A percentile compares a stretch with the other conserved stretches of the same genome.
Evolutionary conservation across 305 asterid genomes (phyloP).

Genomic region (Fraxinus paxiana): DNA sequence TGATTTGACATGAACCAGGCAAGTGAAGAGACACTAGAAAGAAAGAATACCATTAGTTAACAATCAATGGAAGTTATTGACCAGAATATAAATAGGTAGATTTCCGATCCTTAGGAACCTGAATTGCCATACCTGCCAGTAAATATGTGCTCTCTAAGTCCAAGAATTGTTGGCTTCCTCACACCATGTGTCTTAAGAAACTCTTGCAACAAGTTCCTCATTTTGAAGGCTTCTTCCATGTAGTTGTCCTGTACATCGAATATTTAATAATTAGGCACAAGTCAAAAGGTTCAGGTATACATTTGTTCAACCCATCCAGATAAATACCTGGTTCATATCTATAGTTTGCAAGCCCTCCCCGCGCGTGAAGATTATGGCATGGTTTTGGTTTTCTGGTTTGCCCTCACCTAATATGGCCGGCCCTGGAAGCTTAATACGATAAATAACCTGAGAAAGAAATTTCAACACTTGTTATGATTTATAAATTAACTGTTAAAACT

Average conservation of each 20-base stretch:
- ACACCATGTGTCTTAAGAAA: conserved; percentile 82
- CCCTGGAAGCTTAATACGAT: conserved; percentile 92
- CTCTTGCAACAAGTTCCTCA: conserved; percentile 94
- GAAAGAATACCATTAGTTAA: conserved; percentile 19
- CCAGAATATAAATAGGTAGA: conserved; percentile 10
- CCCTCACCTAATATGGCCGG: conserved; percentile 95
- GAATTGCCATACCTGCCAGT: conserved; percentile 73
- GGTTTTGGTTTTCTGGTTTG: conserved; percentile 98
- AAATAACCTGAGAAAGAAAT: conserved; percentile 58
- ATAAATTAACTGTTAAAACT: not conserved
- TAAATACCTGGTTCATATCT: conserved; percentile 91
- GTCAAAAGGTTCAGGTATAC: conserved; percentile 1
- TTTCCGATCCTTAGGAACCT: conserved; percentile 5
- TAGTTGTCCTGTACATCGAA: conserved; percentile 68
- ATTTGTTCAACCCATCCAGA: conserved; percentile 3
- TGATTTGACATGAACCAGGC: conserved; percentile 98
- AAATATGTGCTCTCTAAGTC: conserved; percentile 94
- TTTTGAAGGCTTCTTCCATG: conserved; percentile 96
- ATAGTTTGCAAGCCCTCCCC: conserved; percentile 99
- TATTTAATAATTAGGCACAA: conserved; percentile 20
- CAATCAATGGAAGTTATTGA: conserved; percentile 16
- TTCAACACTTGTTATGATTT: conserved; percentile 9
- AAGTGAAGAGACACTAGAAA: conserved; percentile 90
- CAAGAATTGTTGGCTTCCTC: conserved; percentile 88
- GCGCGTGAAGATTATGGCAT: conserved; percentile 93